Evolutionary conservation across 2,329 filamentous ascomycete species (phyloP), one percentile per base, ranked within the genome.

Genomic region (Aspergillus hiratsukae): DNA sequence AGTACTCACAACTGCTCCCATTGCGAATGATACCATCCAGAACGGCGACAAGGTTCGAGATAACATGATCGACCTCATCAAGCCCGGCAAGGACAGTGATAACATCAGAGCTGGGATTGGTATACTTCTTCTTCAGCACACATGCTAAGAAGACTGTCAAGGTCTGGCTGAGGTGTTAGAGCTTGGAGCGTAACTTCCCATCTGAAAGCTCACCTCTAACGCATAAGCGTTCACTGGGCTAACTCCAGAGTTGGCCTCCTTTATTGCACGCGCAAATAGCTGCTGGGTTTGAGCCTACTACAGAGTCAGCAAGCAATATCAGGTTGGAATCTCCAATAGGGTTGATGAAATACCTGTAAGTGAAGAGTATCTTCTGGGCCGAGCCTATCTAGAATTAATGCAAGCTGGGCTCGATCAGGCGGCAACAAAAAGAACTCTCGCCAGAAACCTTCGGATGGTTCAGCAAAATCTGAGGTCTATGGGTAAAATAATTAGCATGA

Each of bases 21-120:
- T 85, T 89, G 57, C 89, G 87, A 64, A 97, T 92, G 52, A 90
- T 87, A n/a, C 78, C 78, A 66, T 99, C 94, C 54, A 97, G 76
- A 5, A 87, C 85, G 21, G 86, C 84, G 48, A 96, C 91, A 68
- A 97, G 94, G 56, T 96, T 90, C 46, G 90, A 88, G 72, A 97
- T 93, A 48, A 95, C 83, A 7, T 82, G 80, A 72, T 99, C 94
- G 50, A 96, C 89, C 64, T 91, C 83, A 76, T 97, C 88, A 52
- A 99, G 83, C 5, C 94, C 94, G 4, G 92, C 90, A 50, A 99
- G 82, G 35, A 97, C 82, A 56, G 87, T 86, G 68, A 99, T 96
- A 65, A 97, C 89, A 74, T 97, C 94, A 51, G 94, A 94, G 73
- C 91, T 97, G 5, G 92, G 90, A 67, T 97, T 97, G 25, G 90